Base-by-base conservation (phyloP, 495 filamentous ascomycete genomes). In the Podospora conica region DNA sequence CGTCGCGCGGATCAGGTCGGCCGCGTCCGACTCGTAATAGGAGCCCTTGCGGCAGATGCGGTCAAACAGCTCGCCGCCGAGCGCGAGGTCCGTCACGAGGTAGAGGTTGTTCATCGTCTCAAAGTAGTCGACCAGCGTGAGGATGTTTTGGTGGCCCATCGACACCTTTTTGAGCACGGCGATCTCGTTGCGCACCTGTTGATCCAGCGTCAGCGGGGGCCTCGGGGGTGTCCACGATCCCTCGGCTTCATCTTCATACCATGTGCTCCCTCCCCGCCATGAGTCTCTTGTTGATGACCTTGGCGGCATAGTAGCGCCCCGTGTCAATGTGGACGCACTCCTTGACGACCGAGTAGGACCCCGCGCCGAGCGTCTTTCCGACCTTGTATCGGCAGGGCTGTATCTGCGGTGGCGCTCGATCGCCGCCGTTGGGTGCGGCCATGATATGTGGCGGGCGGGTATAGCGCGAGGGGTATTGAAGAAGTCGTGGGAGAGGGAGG, bases 71-170 rank as follows among this genome's bases (percentile, higher is more conserved):
- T 98, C 95, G 60, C 95, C 95, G 64, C 95, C 95, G 23, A 98
- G 87, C 11, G 95, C 95, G 53, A 98, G 91, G 71, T 98, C 95
- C 25, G 96, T 98, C 53, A 98, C 96, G 33, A 98, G 86, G 77
- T 98, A 98, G 60, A 98, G 83, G 76, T 98, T 98, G 78, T 98
- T 98, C 92, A 97, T 95, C 9, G 95, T 98, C 81, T 98, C 95
- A 73, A 98, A 98, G 76, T 98, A 98, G 79, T 98, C 95, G 69
- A 98, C 95, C 64, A 98, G 83, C 20, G 95, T 98, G 64, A 98
- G 79, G 73, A 98, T 98, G 73, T 98, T 98, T 75, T 93, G 91
- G 75, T 98, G 95, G 53, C 95, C 95, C 91, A 98, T 96, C 21
- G 94, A 97, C 21, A 98, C 95, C 68, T 84, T 88, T 77, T 98